Percentiles rank a stretch among this genome's conserved stretches.
phyloP scores from a whole-genome alignment of 345 rosid genomes.

The Chamaenerion angustifolium region DNA sequence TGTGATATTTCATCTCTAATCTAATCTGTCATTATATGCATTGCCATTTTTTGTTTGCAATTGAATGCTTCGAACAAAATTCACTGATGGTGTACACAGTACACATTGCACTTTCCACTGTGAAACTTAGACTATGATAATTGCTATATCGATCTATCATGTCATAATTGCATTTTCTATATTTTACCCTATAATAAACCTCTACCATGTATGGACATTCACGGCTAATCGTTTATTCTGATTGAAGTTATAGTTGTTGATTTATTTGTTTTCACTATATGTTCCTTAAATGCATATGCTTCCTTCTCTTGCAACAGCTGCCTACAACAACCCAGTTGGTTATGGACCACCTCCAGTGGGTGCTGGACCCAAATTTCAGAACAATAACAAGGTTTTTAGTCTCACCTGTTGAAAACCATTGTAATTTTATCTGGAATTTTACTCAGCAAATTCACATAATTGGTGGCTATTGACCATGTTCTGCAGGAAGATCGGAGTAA shows the following conservation, averaged over 20 bases:
- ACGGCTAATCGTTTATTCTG: constrained; percentile 25
- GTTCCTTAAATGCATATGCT: constrained; percentile 44
- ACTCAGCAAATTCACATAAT: not conserved
- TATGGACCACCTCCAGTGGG: constrained; percentile 49
- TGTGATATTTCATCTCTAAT: too few species aligned
- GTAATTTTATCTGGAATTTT: too few species aligned
- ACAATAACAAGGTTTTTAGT: constrained; percentile 48
- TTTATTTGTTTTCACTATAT: constrained; percentile 62
- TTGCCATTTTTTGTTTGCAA: too few species aligned
- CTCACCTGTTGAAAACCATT: too few species aligned
- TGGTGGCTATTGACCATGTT: constrained; percentile 1
- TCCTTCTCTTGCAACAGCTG: constrained; percentile 72
- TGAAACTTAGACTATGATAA: too few species aligned
- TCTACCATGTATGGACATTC: too few species aligned
- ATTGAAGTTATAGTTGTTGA: constrained; percentile 51
- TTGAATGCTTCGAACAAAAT: too few species aligned
- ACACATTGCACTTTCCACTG: too few species aligned
- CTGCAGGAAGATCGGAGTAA: constrained; percentile 62
- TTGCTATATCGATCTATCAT: too few species aligned
- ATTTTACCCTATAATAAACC: too few species aligned
- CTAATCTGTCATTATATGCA: too few species aligned
- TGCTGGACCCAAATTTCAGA: constrained; percentile 62
- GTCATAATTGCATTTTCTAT: not conserved
- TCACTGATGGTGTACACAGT: not conserved
- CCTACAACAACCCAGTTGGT: constrained; percentile 38